Base-by-base conservation (phyloP, 202 grass and related monocot genomes). In the Elaeis oleifera region DNA sequence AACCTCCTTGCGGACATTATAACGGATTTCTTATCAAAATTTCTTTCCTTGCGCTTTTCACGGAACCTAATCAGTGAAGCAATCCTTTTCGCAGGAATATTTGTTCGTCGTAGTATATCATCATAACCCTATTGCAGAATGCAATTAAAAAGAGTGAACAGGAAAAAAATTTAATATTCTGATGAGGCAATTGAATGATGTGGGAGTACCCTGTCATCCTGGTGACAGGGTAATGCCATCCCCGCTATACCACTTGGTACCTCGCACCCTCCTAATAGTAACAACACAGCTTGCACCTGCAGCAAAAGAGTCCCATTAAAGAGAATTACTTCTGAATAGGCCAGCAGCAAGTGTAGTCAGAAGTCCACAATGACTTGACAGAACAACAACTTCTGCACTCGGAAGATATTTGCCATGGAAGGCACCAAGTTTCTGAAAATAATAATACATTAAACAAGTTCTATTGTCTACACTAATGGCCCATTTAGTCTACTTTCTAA, bases 281-380 rank as follows among this genome's bases (percentile, higher is more conserved):
- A 39, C 18, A 68, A 28, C 27, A 68, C 65, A n/a, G 65, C 65
- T 68, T 68, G 52, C 20, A 68, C 65, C 65, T 68, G n/a, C 4
- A 81, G 64, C 84, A 75, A 5, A 44, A 50, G 66, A 6, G 71
- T 79, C 22, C 44, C 21, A 54, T 74, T 65, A 44, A 44, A 2
- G 36, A 44, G 1, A 44, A 44, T 44, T 44, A 44, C 36, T 44
- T 44, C 36, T 44, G 1, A 44, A 44, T 44, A 44, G 36, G 36
- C 36, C 36, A 44, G 36, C 36, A 44, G 36, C 36, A 44, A 44
- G 36, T 44, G 36, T 13, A 44, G 36, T 13, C 36, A 44, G 36
- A 44, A 44, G 36, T 44, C 36, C 36, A 44, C 7, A 44, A 13
- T 13, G 36, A 44, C 9, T 44, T 44, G 13, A 44, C 13, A 13